Percentiles rank a stretch among this genome's conserved stretches.
Evolutionary conservation across 352 stramenopile species (phyloP).

Genomic region (Phytophthora cryptogea): DNA sequence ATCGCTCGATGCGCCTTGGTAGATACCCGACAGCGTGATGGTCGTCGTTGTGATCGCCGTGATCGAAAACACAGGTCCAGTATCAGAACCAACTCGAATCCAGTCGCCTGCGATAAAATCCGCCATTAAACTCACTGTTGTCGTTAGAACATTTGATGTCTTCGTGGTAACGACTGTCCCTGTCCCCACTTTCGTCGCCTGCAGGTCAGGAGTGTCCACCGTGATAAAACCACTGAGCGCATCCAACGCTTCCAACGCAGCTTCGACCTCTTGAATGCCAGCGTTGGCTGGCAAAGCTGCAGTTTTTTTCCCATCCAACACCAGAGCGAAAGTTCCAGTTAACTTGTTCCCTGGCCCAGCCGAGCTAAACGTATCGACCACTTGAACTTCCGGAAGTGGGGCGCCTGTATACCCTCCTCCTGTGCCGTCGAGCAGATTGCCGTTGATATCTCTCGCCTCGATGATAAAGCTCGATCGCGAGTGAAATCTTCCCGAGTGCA

Average conservation of each 20-base stretch:
- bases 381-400: constrained; percentile 89
- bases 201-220: constrained; percentile 90
- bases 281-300: constrained; percentile 64
- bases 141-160: constrained; percentile 75
- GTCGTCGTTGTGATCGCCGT: constrained; percentile 54
- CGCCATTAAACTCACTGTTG: constrained; percentile 54
- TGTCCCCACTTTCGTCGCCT: constrained; percentile 56
- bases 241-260: constrained; percentile 76
- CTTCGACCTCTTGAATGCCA: constrained; percentile 79
- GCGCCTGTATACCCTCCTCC: constrained; percentile 53
- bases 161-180: constrained; percentile 77
- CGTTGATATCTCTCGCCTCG: constrained; percentile 90
- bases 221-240: constrained; percentile 81
- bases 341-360: constrained; percentile 43
- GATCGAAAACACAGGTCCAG: constrained; percentile 89
- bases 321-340: constrained; percentile 77
- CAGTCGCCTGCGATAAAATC: constrained; percentile 89
- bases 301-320: constrained; percentile 64
- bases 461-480: constrained; percentile 89
- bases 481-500: constrained; percentile 70
- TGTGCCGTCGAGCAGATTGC: constrained; percentile 90
- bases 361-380: constrained; percentile 85
- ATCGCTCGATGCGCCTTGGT: constrained; percentile 57
- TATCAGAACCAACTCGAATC: constrained; percentile 88
- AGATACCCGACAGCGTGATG: constrained; percentile 91